Base-by-base conservation (phyloP, 202 grass and related monocot species). In the Digitaria exilis region DNA sequence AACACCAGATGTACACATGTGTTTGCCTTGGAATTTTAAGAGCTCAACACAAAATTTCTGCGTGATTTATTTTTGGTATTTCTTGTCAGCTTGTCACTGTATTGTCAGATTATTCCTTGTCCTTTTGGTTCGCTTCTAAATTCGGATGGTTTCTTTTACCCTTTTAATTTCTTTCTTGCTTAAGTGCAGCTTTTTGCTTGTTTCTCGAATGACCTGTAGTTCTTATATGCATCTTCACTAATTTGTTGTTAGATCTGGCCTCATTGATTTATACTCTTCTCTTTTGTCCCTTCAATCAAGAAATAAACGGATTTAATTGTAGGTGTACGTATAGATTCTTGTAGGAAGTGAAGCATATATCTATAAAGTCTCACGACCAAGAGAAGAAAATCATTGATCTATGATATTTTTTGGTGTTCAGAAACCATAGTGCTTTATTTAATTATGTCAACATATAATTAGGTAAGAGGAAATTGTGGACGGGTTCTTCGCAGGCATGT, bases 221-320 rank as follows among this genome's bases (percentile, higher is more conserved):
- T 76, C 35, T 24, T 4, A 17, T 37, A 66, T 66, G 34, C 12
- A 45, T 45, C 15, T 52, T 75, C 10, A 57, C 24, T 42, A 39
- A 18, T 17, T 45, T 14, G 34, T 30, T 76, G 14, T 57, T 59
- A 30, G 68, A 60, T 62, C 21, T 76, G 18, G 2, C 2, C 12
- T 76, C 45, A 55, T 56, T 42, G 31, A 65, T 55, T 84, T 66
- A 6, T 75, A 5, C 13, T 60, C 39, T 48, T 75, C 22, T 28
- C 2, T 19, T 4, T 13, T 18, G 1, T 5, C 1, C 2, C 28
- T 19, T 1, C 69, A 2, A 9, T 58, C 50, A 30, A 41, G 13
- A 39, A 58, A 67, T 24, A 42, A 68, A 13, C 19, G 4, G 12
- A 76, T 10, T 58, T 39, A 57, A 34, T 14, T 56, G 19, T 9